A percentile compares a stretch with the other conserved stretches of the same genome.
phyloP scores from a whole-genome alignment of 805 yeast species.

The Candida pseudofarinosa region DNA sequence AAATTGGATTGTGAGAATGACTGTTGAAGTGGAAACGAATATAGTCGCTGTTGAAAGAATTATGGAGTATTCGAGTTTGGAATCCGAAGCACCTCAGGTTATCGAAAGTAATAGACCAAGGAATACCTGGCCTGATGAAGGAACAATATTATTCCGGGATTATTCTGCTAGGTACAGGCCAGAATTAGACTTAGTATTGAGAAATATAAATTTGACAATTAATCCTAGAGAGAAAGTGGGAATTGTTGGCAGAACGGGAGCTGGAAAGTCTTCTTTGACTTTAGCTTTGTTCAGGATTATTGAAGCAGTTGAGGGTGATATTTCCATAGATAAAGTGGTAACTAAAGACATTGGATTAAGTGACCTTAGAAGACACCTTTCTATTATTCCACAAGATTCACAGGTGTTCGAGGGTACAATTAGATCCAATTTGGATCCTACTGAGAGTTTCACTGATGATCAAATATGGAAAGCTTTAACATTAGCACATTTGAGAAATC shows the following conservation, averaged over 20 bases:
- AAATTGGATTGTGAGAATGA: constrained; percentile 98
- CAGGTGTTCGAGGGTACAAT: constrained; percentile 43
- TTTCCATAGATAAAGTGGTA: constrained; percentile 31
- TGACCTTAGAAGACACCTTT: constrained; percentile 40
- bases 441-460: constrained; percentile 30
- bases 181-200: constrained; percentile 41
- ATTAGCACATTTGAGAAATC: constrained; percentile 40
- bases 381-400: constrained; percentile 45
- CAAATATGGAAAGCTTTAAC: constrained; percentile 41
- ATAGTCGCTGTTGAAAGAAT: constrained; percentile 96
- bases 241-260: constrained; percentile 45
- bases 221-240: constrained; percentile 40
- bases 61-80: constrained; percentile 75
- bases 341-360: constrained; percentile 35
- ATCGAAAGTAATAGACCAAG: constrained; percentile 62
- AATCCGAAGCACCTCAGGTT: constrained; percentile 79
- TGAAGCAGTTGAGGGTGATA: constrained; percentile 35
- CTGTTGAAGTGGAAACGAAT: constrained; percentile 96
- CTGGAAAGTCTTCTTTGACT: constrained; percentile 43
- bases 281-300: constrained; percentile 42
- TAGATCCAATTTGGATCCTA: constrained; percentile 40
- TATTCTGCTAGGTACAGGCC: constrained; percentile 43
- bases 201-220: constrained; percentile 32
- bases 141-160: constrained; percentile 32
- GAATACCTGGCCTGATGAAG: constrained; percentile 34